Conservation (phyloP, 441 rosid species). For the Adansonia madagascariensis region DNA sequence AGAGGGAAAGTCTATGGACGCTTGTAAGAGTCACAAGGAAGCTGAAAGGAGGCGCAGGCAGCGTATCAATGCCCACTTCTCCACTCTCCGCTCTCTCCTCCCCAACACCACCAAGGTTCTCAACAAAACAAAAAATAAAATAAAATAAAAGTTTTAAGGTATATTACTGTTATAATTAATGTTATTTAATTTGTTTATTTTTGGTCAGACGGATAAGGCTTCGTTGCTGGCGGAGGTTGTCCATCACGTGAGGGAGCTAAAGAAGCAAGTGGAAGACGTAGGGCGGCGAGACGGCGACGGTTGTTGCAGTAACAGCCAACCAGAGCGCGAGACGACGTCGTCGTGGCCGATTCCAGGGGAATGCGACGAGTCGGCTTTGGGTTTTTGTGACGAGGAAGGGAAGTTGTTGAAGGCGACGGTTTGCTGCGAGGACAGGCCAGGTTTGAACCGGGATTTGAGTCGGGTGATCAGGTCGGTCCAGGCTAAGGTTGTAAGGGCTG, state of each 20-base stretch:
- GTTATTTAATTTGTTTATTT: neutral
- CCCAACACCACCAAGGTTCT: slow-evolving; percentile 49
- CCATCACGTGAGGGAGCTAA: slow-evolving; percentile 64
- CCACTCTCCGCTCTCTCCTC: slow-evolving; percentile 61
- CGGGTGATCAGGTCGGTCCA: slow-evolving; percentile 39
- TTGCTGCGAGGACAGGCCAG: slow-evolving; percentile 61
- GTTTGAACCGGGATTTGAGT: slow-evolving; percentile 49
- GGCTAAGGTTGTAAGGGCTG: slow-evolving; percentile 50
- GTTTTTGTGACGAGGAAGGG: slow-evolving; percentile 28
- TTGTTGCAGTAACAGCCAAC: slow-evolving; percentile 25
- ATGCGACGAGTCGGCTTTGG: slow-evolving; percentile 48
- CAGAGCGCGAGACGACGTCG: slow-evolving; percentile 19
- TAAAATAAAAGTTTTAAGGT: neutral
- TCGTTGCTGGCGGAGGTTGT: slow-evolving; percentile 87
- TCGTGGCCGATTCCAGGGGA: slow-evolving; percentile 46
- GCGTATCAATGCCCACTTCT: slow-evolving; percentile 61
- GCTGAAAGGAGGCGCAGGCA: slow-evolving; percentile 66
- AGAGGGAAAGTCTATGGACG: slow-evolving; percentile 34
- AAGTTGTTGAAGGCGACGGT: slow-evolving; percentile 42
- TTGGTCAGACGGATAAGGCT: slow-evolving; percentile 80
- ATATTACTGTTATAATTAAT: neutral
- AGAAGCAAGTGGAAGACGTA: slow-evolving; percentile 47
- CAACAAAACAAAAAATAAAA: neutral
- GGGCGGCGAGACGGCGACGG: slow-evolving; percentile 24
- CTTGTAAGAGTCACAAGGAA: slow-evolving; percentile 58